phyloP scores from a whole-genome alignment of 1,284 basidiomycete species.

The Lentinula novae-zelandiae region DNA sequence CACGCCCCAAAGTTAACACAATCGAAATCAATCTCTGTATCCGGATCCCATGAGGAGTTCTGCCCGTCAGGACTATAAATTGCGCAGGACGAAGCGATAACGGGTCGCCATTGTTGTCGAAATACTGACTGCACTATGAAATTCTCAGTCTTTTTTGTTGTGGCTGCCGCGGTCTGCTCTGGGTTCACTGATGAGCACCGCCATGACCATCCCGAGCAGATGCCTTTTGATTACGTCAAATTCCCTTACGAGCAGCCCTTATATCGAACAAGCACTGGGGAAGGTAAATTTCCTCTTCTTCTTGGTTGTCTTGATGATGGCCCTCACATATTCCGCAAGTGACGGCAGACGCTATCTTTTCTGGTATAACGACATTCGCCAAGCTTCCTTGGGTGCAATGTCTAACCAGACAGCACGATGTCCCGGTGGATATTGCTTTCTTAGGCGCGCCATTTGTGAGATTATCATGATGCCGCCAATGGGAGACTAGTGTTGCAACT shows the following conservation, averaged over 20 bases:
- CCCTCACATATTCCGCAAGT: constrained; percentile 32
- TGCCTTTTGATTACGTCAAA: constrained; percentile 61
- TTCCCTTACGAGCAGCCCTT: constrained; percentile 52
- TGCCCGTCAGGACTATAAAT: background rate
- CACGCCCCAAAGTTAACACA: constrained; percentile 24
- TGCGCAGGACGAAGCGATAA: background rate
- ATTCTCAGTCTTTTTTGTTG: constrained; percentile 1
- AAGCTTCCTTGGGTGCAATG: constrained; percentile 74
- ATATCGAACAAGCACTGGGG: constrained; percentile 48
- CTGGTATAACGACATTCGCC: constrained; percentile 73
- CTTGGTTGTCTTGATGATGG: background rate
- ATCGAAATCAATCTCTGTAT: background rate
- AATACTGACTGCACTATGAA: background rate
- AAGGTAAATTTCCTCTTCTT: constrained; percentile 36
- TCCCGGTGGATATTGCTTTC: constrained; percentile 71
- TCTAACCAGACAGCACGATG: constrained; percentile 51
- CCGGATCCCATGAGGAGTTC: constrained; percentile 1
- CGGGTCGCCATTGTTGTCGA: background rate
- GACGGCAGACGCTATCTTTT: constrained; percentile 68
- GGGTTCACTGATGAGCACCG: constrained; percentile 30
- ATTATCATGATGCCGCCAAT: constrained; percentile 9
- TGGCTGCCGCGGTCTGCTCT: constrained; percentile 19
- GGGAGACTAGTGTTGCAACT: too few relatives aligned
- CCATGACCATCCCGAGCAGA: constrained; percentile 45
- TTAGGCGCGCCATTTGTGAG: constrained; percentile 75